Conservation (phyloP, 371 early-diverging fungal species). For the Mucor lusitanicus region DNA sequence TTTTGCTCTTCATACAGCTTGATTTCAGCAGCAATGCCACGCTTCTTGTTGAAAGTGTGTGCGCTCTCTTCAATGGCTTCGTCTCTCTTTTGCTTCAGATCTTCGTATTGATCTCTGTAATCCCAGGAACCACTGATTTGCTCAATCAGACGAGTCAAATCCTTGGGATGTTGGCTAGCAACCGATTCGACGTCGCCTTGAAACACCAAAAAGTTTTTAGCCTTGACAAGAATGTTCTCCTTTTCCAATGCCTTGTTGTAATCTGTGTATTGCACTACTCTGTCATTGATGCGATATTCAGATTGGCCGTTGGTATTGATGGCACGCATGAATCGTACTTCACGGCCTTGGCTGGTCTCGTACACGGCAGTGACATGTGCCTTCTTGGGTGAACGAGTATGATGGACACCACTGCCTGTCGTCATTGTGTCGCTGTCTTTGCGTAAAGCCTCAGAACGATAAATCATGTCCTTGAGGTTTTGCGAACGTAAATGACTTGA, state of each 20-base stretch:
- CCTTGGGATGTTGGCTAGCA: slow-evolving; percentile 95
- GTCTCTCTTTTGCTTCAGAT: slow-evolving; percentile 81
- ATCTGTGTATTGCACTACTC: slow-evolving; percentile 63
- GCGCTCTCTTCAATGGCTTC: slow-evolving; percentile 86
- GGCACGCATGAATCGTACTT: slow-evolving; percentile 67
- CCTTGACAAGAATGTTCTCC: slow-evolving; percentile 92
- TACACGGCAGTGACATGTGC: slow-evolving; percentile 86
- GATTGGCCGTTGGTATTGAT: slow-evolving; percentile 76
- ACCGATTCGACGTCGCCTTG: slow-evolving; percentile 99
- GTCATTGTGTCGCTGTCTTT: slow-evolving; percentile 21
- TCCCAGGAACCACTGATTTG: slow-evolving; percentile 95
- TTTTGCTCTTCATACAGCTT: slow-evolving; percentile 92
- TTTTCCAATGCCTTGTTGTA: slow-evolving; percentile 83
- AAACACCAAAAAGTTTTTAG: slow-evolving; percentile 98
- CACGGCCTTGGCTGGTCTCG: slow-evolving; percentile 56
- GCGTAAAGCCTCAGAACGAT: slow-evolving; percentile 64
- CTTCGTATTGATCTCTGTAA: slow-evolving; percentile 86
- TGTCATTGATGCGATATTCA: slow-evolving; percentile 89
- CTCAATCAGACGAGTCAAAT: slow-evolving; percentile 94
- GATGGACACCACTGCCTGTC: slow-evolving; percentile 11
- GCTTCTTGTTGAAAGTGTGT: slow-evolving; percentile 85
- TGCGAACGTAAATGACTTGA: slow-evolving; percentile 86
- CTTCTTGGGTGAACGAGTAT: slow-evolving; percentile 42
- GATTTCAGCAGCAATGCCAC: slow-evolving; percentile 85
- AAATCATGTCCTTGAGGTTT: slow-evolving; percentile 89